Conservation (phyloP, 2,329 filamentous ascomycete genomes). For the Elsinoe australis region DNA sequence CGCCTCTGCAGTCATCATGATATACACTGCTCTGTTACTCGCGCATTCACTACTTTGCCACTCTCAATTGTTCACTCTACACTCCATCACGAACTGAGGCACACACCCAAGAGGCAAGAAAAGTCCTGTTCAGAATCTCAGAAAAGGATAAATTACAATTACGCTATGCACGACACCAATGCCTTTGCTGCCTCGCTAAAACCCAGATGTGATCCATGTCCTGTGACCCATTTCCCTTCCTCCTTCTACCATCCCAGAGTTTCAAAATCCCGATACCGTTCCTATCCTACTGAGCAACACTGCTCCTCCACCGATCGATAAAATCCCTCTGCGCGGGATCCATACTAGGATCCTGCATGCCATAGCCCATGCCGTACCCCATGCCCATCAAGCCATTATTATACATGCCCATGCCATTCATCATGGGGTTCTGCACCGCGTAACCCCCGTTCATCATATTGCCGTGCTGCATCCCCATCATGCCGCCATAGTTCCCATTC, state of each 20-base stretch:
- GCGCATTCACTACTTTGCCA: too few relatives aligned
- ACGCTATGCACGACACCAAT: conserved; percentile 2
- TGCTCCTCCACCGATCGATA: conserved; percentile 54
- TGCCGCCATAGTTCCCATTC: not conserved
- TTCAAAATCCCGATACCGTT: not conserved
- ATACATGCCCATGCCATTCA: conserved; percentile 14
- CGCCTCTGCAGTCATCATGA: not conserved
- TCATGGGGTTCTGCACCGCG: conserved; percentile 14
- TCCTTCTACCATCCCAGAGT: not conserved
- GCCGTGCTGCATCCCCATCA: conserved; percentile 6
- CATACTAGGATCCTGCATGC: conserved; percentile 30
- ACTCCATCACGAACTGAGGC: too few relatives aligned
- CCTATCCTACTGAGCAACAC: conserved; percentile 30
- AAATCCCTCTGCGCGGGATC: conserved; percentile 47
- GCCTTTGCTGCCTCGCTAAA: too few relatives aligned
- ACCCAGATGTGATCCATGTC: not conserved
- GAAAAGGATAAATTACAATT: too few relatives aligned
- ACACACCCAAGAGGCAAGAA: too few relatives aligned
- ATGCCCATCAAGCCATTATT: conserved; percentile 13
- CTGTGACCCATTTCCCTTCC: not conserved
- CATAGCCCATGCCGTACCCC: conserved; percentile 20
- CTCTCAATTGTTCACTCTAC: too few relatives aligned
- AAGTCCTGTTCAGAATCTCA: not conserved
- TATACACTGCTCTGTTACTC: not conserved
- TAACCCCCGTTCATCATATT: not conserved